Base-by-base conservation (phyloP, 2,329 filamentous ascomycete species). In the Penicillium occitanis region DNA sequence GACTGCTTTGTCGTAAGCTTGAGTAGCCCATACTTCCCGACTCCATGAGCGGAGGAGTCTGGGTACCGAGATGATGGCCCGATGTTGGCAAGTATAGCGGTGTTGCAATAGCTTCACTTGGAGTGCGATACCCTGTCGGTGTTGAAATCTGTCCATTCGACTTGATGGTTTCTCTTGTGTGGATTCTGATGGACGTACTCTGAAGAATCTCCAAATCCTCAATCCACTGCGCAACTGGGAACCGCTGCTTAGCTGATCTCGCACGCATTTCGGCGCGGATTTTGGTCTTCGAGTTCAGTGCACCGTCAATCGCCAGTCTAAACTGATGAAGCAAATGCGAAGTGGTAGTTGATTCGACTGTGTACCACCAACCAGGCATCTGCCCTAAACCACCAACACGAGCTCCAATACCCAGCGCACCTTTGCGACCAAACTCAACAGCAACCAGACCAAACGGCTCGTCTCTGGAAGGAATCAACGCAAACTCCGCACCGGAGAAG, bases 321-420 rank as follows among this genome's bases (percentile, higher is more conserved):
- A 90, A 90, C 72, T 90, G 88, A 55, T 86, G 84, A 63, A 90
- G 79, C 51, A 89, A 77, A 77, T 90, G 88, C 51, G 83, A 83
- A 0, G 87, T 88, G 1, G 86, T 86, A 5, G 83, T 87, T 0
- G 86, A 88, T 73, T 90, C 88, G 65, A 90, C 85, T 0, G 88
- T 89, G 74, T 86, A 90, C 88, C 88, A 90, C 85, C 87, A 90
- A 28, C 88, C 88, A 22, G 88, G 88, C 87, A 90, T 90, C 72
- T 88, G 86, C n/a, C 88, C 87, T 25, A 90, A 81, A 64, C 88
- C 88, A 69, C 88, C 88, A 44, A 90, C 88, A 63, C 87, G 82
- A 44, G 87, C 86, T 55, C 88, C 88, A 65, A 90, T 86, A 70
- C 88, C 88, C 51, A 90, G 81, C 22, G 88, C 88, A 70, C 88